phyloP scores from a whole-genome alignment of 495 filamentous ascomycete genomes.

The Talaromyces stipitatus region DNA sequence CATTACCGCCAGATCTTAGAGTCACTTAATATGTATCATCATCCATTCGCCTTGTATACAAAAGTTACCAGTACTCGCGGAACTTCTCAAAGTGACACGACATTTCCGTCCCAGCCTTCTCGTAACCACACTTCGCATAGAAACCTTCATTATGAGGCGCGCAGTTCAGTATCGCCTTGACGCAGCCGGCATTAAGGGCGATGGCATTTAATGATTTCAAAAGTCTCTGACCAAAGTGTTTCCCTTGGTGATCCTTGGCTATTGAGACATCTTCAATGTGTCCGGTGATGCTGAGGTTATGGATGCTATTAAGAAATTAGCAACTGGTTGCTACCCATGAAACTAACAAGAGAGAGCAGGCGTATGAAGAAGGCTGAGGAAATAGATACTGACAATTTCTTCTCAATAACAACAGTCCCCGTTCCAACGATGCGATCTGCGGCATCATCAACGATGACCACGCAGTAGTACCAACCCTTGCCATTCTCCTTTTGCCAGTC shows the following conservation, averaged over 20 bases:
- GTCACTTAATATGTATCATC: no score
- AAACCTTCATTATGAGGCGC: not conserved
- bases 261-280: conserved; percentile 5
- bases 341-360: no score
- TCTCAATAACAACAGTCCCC: conserved; percentile 1
- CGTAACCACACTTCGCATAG: conserved; percentile 6
- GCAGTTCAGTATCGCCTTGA: conserved; percentile 1
- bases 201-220: conserved; percentile 1
- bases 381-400: conserved; percentile 1
- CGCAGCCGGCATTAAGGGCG: not conserved
- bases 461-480: conserved; percentile 6
- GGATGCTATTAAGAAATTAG: conserved; percentile 11
- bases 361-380: not conserved
- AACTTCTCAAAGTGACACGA: conserved; percentile 1
- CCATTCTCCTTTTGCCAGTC: conserved; percentile 6
- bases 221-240: conserved; percentile 6
- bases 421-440: conserved; percentile 2
- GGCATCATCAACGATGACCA: conserved; percentile 4
- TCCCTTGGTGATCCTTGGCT: conserved; percentile 5
- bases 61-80: not conserved
- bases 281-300: conserved; percentile 16
- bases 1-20: no score
- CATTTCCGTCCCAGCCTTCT: conserved; percentile 3
- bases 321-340: no score
- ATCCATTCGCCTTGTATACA: no score